Percentiles rank a stretch among this genome's conserved stretches.
phyloP scores from a whole-genome alignment of 176 grass and related monocot species.

The Raddia guianensis region DNA sequence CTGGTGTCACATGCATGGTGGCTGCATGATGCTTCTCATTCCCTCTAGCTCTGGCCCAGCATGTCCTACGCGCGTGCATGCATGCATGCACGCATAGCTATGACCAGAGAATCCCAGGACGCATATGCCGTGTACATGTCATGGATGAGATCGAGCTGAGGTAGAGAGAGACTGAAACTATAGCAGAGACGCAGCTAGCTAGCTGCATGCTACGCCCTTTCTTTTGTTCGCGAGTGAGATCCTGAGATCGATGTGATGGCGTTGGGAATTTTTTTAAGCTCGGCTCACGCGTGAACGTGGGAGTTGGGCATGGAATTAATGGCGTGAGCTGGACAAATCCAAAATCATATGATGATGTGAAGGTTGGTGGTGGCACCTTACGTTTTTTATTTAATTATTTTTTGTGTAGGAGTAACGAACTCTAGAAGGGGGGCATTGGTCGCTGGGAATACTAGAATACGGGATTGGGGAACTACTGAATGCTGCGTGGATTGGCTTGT shows the following conservation, averaged over 20 bases:
- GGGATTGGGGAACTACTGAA: constrained; percentile 34
- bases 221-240: constrained; percentile 33
- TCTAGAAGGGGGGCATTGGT: constrained; percentile 25
- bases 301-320: constrained; percentile 53
- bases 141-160: constrained; percentile 12
- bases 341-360: constrained; percentile 41
- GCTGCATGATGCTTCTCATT: constrained; percentile 58
- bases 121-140: not conserved
- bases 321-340: constrained; percentile 51
- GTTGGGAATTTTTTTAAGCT: constrained; percentile 38
- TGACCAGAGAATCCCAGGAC: constrained; percentile 35
- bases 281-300: constrained; percentile 43
- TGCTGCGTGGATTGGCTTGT: constrained; percentile 26
- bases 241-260: constrained; percentile 49
- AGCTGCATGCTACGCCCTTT: not conserved
- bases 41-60: constrained; percentile 44
- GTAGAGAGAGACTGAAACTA: not conserved
- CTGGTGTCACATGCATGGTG: constrained; percentile 28
- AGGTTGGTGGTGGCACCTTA: constrained; percentile 42
- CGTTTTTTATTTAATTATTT: not conserved
- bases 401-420: constrained; percentile 22
- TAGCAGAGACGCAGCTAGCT: not conserved
- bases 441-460: constrained; percentile 47
- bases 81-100: not conserved
- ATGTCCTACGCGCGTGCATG: constrained; percentile 21